Conservation (phyloP, 108 stramenopile genomes). For the Poteriospumella lacustris region DNA sequence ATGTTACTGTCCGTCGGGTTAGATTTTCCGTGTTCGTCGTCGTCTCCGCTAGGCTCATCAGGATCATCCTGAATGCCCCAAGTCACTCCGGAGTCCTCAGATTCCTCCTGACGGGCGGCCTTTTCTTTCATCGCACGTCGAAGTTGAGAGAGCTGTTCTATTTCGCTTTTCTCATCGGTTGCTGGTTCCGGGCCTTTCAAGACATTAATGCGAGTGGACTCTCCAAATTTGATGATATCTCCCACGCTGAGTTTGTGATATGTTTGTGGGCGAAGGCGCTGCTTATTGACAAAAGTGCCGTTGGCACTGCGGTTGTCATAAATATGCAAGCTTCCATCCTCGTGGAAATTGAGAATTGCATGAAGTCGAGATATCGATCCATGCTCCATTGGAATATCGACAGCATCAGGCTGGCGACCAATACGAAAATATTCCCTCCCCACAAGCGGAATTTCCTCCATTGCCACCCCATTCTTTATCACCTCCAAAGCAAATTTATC, state of each 20-base stretch:
- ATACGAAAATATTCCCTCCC: neutral
- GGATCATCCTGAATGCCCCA: too few species aligned
- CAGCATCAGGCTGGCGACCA: conserved; percentile 16
- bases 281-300: conserved; percentile 13
- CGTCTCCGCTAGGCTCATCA: too few species aligned
- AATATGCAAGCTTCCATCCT: neutral
- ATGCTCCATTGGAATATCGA: conserved; percentile 23
- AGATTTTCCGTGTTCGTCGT: too few species aligned
- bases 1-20: too few species aligned
- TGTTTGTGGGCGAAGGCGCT: neutral
- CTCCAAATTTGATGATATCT: conserved; percentile 22
- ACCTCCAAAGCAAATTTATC: neutral
- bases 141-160: too few species aligned
- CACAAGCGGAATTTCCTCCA: neutral
- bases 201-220: neutral
- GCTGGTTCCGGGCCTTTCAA: conserved; percentile 13
- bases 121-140: too few species aligned
- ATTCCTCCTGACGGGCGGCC: too few species aligned
- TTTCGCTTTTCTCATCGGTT: too few species aligned
- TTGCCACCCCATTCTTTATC: neutral
- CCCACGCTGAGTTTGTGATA: conserved; percentile 1
- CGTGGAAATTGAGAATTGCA: neutral
- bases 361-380: conserved; percentile 12
- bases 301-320: conserved; percentile 10
- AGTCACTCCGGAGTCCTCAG: too few species aligned